Evolutionary conservation across 2,329 filamentous ascomycete genomes (phyloP).

Genomic region (Paraphoma chrysanthemicola): DNA sequence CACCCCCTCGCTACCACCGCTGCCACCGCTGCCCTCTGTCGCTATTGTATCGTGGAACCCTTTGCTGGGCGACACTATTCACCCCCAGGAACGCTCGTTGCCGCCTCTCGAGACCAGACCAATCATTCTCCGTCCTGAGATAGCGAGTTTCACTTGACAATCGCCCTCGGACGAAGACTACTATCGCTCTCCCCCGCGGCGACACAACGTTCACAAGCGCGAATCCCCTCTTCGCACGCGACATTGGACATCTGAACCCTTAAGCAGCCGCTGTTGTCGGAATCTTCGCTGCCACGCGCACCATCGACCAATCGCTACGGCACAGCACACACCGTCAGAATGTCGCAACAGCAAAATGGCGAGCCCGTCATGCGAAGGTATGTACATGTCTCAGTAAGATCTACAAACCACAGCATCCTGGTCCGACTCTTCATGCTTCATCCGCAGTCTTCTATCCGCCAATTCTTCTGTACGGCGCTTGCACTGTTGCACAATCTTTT

Average conservation of each 20-base stretch:
- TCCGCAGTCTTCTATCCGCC: neutral
- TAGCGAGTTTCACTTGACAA: neutral
- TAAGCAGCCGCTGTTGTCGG: neutral
- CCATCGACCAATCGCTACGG: constrained; percentile 6
- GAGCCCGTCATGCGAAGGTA: constrained; percentile 73
- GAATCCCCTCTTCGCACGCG: neutral
- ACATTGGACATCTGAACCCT: neutral
- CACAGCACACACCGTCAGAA: constrained; percentile 20
- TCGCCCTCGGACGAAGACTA: neutral
- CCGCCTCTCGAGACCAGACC: constrained; percentile 9
- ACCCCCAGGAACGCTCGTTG: constrained; percentile 11
- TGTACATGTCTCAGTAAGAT: constrained; percentile 34
- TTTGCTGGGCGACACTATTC: constrained; percentile 6
- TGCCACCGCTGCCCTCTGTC: constrained; percentile 14
- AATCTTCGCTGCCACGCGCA: neutral
- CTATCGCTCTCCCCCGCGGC: neutral
- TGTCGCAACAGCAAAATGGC: constrained; percentile 47
- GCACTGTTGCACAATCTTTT: neutral
- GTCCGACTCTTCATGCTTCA: constrained; percentile 1
- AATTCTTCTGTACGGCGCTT: too few relatives aligned
- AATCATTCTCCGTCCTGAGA: constrained; percentile 6
- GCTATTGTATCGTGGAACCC: constrained; percentile 13
- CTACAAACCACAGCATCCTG: constrained; percentile 8
- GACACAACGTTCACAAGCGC: neutral
- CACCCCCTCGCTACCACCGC: neutral